Conservation (phyloP, 352 stramenopile genomes). For the Globisporangium paddicum region DNA sequence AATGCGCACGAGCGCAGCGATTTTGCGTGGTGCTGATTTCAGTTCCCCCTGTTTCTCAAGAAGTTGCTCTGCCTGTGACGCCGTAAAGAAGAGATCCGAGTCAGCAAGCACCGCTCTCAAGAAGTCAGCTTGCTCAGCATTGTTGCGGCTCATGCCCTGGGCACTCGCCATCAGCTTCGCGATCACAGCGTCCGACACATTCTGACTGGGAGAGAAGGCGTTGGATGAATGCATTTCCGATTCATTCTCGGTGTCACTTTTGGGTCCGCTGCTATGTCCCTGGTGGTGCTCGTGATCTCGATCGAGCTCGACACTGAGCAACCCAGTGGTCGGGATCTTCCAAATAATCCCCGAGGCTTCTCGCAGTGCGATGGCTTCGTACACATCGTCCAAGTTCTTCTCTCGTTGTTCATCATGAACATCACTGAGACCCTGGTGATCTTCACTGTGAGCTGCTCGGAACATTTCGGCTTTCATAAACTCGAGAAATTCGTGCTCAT, state of each 20-base stretch:
- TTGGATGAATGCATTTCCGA: background rate
- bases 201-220: slow-evolving; percentile 2
- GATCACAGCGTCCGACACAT: slow-evolving; percentile 33
- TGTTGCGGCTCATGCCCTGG: slow-evolving; percentile 38
- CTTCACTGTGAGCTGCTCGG: background rate
- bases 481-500: slow-evolving; percentile 66
- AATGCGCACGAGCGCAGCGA: slow-evolving; percentile 30
- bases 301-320: slow-evolving; percentile 33
- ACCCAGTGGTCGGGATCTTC: slow-evolving; percentile 33
- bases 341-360: slow-evolving; percentile 29
- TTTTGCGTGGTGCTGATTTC: slow-evolving; percentile 23
- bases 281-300: slow-evolving; percentile 10
- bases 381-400: slow-evolving; percentile 18
- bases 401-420: background rate
- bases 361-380: slow-evolving; percentile 21
- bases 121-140: slow-evolving; percentile 53
- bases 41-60: slow-evolving; percentile 41
- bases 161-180: slow-evolving; percentile 38
- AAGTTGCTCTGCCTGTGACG: slow-evolving; percentile 55
- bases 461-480: slow-evolving; percentile 64
- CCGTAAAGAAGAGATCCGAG: slow-evolving; percentile 65
- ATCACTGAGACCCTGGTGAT: background rate
- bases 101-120: slow-evolving; percentile 44
- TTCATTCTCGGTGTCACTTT: background rate
- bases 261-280: background rate